Base-by-base conservation (phyloP, 148 eudicot genomes). In the Pharnaceum exiguum region DNA sequence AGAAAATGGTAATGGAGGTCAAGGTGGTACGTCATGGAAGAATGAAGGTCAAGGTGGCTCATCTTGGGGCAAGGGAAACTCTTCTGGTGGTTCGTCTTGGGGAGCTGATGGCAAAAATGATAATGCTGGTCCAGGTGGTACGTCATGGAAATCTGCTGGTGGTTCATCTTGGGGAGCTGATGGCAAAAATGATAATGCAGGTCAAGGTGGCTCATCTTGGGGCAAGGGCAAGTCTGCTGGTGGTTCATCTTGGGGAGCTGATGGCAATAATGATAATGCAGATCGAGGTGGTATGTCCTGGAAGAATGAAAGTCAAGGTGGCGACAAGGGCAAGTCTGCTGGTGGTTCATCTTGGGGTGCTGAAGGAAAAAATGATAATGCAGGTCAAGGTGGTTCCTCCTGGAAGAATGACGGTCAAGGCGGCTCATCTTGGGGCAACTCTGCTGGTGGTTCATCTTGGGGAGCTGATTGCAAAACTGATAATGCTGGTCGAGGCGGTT, bases 381-480 rank as follows among this genome's bases (percentile, higher is more conserved):
- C 33, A 11, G 48, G 62, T 11, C 23, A 46, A n/a, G n/a, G n/a
- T n/a, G n/a, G n/a, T n/a, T n/a, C 8, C 51, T 5, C 23, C 30
- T 38, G 29, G 9, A 24, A 15, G 9, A 37, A 16, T 13, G 31
- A 15, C 7, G 18, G 33, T 39, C 28, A 57, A 13, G 54, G 69
- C 16, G 71, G 61, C 17, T 59, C 55, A 18, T 50, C 69, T 21
- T 52, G 73, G 65, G 56, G 74, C 10, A 46, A 46, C 22, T 57
- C 61, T 53, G 56, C 31, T 3, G 45, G 66, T 24, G 46, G 56
- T 35, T 7, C 38, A 35, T 35, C 38, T 3, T 61, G 66, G 66
- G 56, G 44, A 18, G 23, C 23, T 33, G 13, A 17, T 2, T 48
- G 43, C 13, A 55, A 44, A n/a, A n/a, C n/a, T 21, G 46, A 32